Conservation (phyloP, 768 basidiomycete species). For the Suillus sp. region DNA sequence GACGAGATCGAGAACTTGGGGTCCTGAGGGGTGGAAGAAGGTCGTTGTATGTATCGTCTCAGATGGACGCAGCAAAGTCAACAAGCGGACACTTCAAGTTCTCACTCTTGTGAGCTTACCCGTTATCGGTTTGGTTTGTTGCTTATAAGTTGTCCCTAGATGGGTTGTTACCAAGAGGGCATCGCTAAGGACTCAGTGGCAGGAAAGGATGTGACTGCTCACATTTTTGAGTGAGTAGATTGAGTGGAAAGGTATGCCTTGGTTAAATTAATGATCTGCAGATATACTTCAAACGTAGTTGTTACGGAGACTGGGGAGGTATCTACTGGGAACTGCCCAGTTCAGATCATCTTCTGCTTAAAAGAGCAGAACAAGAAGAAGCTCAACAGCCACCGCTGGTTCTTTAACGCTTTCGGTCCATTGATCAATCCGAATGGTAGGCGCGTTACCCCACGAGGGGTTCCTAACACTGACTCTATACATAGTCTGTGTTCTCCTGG, state of each 20-base stretch:
- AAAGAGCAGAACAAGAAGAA: constrained; percentile 99
- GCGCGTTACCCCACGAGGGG: constrained; percentile 10
- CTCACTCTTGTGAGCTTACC: constrained; percentile 63
- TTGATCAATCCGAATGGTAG: constrained; percentile 81
- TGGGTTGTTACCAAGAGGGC: constrained; percentile 89
- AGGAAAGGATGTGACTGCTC: constrained; percentile 90
- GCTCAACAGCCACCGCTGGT: constrained; percentile 94
- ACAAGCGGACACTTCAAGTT: constrained; percentile 89
- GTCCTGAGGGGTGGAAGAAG: constrained; percentile 89
- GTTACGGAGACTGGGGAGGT: constrained; percentile 83
- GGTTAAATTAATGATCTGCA: constrained; percentile 25
- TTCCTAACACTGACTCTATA: constrained; percentile 5
- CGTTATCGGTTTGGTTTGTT: constrained; percentile 9
- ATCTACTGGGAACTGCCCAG: constrained; percentile 70
- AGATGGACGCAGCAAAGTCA: constrained; percentile 84
- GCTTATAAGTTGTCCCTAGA: constrained; percentile 41
- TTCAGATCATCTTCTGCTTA: constrained; percentile 88
- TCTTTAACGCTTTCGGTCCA: constrained; percentile 95
- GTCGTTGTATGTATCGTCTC: constrained; percentile 87
- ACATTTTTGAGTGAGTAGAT: constrained; percentile 80
- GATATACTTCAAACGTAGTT: constrained; percentile 78
- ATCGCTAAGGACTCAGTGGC: constrained; percentile 87
- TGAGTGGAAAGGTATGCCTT: neutral
- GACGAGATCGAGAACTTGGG: constrained; percentile 76
- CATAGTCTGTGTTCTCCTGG: constrained; percentile 84